These are phyloP conservation scores for Debaryomyces fabryi DNA, from an alignment of 1,139 yeast species.

Conservation along the genomic window DNA sequence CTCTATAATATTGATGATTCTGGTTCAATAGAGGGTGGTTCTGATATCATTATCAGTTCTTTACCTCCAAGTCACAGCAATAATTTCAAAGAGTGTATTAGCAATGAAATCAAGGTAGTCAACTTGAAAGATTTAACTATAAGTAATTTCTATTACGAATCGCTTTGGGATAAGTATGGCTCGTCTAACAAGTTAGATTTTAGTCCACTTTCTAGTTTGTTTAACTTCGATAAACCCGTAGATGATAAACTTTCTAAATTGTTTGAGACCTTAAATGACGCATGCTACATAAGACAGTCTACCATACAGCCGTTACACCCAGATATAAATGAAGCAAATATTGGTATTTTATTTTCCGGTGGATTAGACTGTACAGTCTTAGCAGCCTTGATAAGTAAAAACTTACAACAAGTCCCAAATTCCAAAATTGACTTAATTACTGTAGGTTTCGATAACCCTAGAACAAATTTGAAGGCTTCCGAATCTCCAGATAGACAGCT, in stretches of 20 bases:
- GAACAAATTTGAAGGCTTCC: conserved; percentile 61
- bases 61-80: conserved; percentile 32
- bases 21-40: conserved; percentile 9
- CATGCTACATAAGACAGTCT: conserved; percentile 55
- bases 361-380: conserved; percentile 90
- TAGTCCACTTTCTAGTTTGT: conserved; percentile 1
- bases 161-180: conserved; percentile 6
- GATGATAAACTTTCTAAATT: conserved; percentile 17
- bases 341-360: conserved; percentile 85
- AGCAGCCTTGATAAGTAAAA: conserved; percentile 49
- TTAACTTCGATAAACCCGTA: conserved; percentile 7
- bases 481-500: conserved; percentile 83
- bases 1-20: conserved; percentile 36
- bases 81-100: conserved; percentile 52
- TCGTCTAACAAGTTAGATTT: conserved; percentile 1
- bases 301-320: conserved; percentile 60
- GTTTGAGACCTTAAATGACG: conserved; percentile 27
- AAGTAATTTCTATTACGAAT: conserved; percentile 16
- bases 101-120: conserved; percentile 50
- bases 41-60: conserved; percentile 51
- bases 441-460: conserved; percentile 92
- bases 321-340: conserved; percentile 28
- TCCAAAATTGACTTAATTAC: conserved; percentile 67
- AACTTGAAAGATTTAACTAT: conserved; percentile 24
- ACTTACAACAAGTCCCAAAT: conserved; percentile 15